Conservation (phyloP, 495 filamentous ascomycete genomes). For the Clavariopsis aquatica region DNA sequence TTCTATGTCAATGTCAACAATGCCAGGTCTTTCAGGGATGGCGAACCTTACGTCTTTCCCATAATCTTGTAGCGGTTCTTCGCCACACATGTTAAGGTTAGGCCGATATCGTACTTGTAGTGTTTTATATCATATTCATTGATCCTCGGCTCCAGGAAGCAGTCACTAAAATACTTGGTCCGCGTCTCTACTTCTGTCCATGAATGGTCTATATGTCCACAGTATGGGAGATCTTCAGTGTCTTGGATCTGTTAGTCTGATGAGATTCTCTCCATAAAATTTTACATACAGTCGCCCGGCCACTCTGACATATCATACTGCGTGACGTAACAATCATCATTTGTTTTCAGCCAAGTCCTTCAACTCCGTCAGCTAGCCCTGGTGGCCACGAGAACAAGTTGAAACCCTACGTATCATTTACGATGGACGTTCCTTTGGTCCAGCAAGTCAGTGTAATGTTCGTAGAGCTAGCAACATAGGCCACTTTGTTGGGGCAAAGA, state of each 20-base stretch:
- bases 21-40: neutral
- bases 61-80: neutral
- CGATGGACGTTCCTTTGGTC: slow-evolving; percentile 10
- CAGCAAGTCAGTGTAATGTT: slow-evolving; percentile 14
- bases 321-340: slow-evolving; percentile 18
- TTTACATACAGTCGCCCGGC: slow-evolving; percentile 11
- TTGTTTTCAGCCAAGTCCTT: slow-evolving; percentile 21
- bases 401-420: slow-evolving; percentile 11
- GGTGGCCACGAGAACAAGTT: neutral
- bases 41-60: slow-evolving; percentile 5
- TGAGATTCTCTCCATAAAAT: neutral
- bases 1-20: neutral
- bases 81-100: slow-evolving; percentile 10
- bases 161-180: slow-evolving; percentile 5
- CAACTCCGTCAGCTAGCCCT: neutral
- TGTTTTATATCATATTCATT: neutral
- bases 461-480: neutral
- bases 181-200: neutral
- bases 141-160: neutral
- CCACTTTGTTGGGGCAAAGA: slow-evolving; percentile 7
- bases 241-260: too few relatives aligned
- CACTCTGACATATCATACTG: slow-evolving; percentile 19
- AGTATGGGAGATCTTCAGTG: too few relatives aligned
- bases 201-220: too few relatives aligned
- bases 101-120: slow-evolving; percentile 17